phyloP scores from a whole-genome alignment of 805 yeast species.

The Danielozyma ontarioensis region DNA sequence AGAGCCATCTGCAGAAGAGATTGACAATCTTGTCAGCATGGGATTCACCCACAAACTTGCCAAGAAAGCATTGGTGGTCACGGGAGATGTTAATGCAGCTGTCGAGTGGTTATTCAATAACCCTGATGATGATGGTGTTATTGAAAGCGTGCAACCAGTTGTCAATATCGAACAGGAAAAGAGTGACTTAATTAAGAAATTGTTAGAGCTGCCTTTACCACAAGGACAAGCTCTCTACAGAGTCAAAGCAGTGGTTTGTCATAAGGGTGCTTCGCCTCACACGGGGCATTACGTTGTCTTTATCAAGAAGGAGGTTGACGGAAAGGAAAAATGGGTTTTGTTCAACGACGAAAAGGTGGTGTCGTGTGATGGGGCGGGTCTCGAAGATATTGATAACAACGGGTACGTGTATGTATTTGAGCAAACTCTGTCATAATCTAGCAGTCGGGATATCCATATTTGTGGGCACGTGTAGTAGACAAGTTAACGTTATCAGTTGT shows the following conservation, averaged over 20 bases:
- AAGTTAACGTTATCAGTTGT: not conserved
- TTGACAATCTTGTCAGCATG: constrained; percentile 58
- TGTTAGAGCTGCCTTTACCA: constrained; percentile 5
- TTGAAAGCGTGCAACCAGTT: constrained; percentile 21
- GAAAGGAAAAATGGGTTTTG: constrained; percentile 57
- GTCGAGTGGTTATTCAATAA: constrained; percentile 88
- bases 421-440: too few species aligned
- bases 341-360: constrained; percentile 91
- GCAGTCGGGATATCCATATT: not conserved
- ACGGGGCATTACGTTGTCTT: constrained; percentile 91
- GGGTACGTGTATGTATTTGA: constrained; percentile 47
- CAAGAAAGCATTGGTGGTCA: constrained; percentile 63
- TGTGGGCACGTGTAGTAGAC: not conserved
- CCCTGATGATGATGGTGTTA: constrained; percentile 70
- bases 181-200: constrained; percentile 8
- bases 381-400: constrained; percentile 40
- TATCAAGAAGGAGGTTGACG: constrained; percentile 40
- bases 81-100: constrained; percentile 63
- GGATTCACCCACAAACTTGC: constrained; percentile 69
- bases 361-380: constrained; percentile 36
- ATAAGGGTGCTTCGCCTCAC: constrained; percentile 84
- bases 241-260: constrained; percentile 70
- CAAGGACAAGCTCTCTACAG: constrained; percentile 33
- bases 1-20: constrained; percentile 30
- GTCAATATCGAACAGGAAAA: constrained; percentile 25